These are phyloP conservation scores for Talaromyces marneffei DNA, from an alignment of 2,329 filamentous ascomycete genomes.

Conservation along the genomic window DNA sequence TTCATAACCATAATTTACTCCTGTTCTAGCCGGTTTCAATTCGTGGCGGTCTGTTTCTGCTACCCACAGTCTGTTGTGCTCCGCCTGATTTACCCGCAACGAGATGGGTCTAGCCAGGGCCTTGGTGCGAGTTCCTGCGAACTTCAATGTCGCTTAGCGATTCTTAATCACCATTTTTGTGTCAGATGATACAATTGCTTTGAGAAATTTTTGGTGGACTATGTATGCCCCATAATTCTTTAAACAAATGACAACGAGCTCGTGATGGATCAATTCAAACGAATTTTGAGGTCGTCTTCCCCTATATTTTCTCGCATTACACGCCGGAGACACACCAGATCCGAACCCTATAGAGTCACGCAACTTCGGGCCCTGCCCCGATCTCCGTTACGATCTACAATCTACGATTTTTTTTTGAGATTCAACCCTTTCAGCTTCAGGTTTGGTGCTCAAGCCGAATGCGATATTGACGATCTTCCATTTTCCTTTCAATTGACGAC, in stretches of 20 bases:
- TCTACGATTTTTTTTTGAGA: slow-evolving; percentile 1
- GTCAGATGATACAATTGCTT: slow-evolving; percentile 8
- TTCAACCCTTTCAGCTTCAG: neutral
- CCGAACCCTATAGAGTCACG: neutral
- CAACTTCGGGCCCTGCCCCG: neutral
- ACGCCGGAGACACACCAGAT: neutral
- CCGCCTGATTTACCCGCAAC: slow-evolving; percentile 8
- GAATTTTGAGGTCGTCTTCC: neutral
- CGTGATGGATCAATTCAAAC: neutral
- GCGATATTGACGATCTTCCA: neutral
- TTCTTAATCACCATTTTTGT: neutral
- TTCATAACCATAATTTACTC: neutral
- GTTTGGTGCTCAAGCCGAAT: neutral
- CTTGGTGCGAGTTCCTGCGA: neutral
- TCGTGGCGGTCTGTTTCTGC: slow-evolving; percentile 3
- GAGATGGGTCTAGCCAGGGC: neutral
- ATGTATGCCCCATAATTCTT: neutral
- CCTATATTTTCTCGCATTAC: neutral
- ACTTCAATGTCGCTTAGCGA: neutral
- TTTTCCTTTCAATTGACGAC: neutral
- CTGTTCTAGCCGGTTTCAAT: slow-evolving; percentile 9
- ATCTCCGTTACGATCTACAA: slow-evolving; percentile 1
- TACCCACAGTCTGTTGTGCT: neutral
- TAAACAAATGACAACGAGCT: neutral
- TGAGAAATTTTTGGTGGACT: neutral